phyloP scores from a whole-genome alignment of 1,284 basidiomycete species.

The Flammula alnicola region DNA sequence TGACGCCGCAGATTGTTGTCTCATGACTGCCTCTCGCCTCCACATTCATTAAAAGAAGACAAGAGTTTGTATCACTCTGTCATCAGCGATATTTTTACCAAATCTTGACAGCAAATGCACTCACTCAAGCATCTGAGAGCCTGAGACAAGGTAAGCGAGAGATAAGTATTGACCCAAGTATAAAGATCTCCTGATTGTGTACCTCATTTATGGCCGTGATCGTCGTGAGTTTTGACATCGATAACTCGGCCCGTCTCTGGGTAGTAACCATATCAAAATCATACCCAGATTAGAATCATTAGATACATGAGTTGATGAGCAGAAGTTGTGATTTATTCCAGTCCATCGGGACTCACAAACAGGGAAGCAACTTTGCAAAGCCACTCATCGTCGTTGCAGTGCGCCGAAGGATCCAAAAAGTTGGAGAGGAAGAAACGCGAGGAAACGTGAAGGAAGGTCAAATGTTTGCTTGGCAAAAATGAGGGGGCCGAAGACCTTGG shows the following conservation, averaged over 20 bases:
- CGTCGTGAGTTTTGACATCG: background rate
- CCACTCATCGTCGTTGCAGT: background rate
- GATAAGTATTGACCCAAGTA: background rate
- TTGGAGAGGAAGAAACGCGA: too few relatives aligned
- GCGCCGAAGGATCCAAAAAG: too few relatives aligned
- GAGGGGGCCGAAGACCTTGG: too few relatives aligned
- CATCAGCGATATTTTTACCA: slow-evolving; percentile 9
- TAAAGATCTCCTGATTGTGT: slow-evolving; percentile 1
- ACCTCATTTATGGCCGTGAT: slow-evolving; percentile 1
- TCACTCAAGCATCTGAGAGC: slow-evolving; percentile 5
- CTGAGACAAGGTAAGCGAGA: slow-evolving; percentile 1
- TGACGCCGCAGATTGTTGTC: slow-evolving; percentile 1
- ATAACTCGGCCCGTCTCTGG: too few relatives aligned
- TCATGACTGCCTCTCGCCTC: slow-evolving; percentile 10
- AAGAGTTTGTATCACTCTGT: slow-evolving; percentile 8
- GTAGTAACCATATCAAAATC: slow-evolving; percentile 1
- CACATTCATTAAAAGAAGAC: slow-evolving; percentile 14
- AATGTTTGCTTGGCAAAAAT: too few relatives aligned
- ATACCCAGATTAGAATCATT: slow-evolving; percentile 8
- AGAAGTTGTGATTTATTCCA: slow-evolving; percentile 3
- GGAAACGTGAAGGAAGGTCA: too few relatives aligned
- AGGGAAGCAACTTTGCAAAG: background rate
- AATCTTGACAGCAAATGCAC: slow-evolving; percentile 6
- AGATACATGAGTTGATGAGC: slow-evolving; percentile 7
- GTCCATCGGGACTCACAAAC: slow-evolving; percentile 1